Base-by-base conservation (phyloP, 768 basidiomycete genomes). In the Termitomyces eurrhizus region DNA sequence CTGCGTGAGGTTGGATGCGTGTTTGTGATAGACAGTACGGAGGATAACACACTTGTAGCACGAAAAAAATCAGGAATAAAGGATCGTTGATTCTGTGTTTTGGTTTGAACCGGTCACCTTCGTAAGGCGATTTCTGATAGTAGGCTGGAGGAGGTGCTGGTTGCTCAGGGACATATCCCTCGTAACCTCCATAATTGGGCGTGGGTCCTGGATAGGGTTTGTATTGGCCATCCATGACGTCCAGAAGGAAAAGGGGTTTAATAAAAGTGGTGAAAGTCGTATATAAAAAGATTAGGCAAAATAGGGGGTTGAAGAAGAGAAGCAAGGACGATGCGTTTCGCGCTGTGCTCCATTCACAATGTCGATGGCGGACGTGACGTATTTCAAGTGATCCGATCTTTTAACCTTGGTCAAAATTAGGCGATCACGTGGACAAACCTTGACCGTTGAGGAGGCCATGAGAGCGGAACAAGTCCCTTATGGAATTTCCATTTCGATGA, bases 81-180 rank as follows among this genome's bases (percentile, higher is more conserved):
- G 85, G 84, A 71, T 93, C 91, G 59, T 92, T 90, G 36, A 91
- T 74, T 61, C 75, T 80, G 66, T 83, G 88, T 75, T 85, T 88
- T 16, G 83, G 84, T 66, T 81, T 82, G 75, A 88, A 88, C 24
- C 87, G 74, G n/a, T 80, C 85, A 32, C 80, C 80, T 50, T 83
- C 80, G 67, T 81, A 86, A 4, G 86, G 84, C 11, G 78, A 73
- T 67, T 86, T 86, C 52, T 79, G 78, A 50, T 67, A 70, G 58
- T 65, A 67, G 45, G 58, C 64, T 45, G 64, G 66, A 57, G 66
- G 65, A 54, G 66, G 66, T 26, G 61, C 57, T 48, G 66, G 60
- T 56, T 61, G 60, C 24, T 56, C 39, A 36, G 67, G 59, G 53
- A 74, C 65, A 56, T 72, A 70, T 48, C 55, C 54, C 48, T 66